Conservation (phyloP, 805 yeast genomes). For the Ogataea allantospora region DNA sequence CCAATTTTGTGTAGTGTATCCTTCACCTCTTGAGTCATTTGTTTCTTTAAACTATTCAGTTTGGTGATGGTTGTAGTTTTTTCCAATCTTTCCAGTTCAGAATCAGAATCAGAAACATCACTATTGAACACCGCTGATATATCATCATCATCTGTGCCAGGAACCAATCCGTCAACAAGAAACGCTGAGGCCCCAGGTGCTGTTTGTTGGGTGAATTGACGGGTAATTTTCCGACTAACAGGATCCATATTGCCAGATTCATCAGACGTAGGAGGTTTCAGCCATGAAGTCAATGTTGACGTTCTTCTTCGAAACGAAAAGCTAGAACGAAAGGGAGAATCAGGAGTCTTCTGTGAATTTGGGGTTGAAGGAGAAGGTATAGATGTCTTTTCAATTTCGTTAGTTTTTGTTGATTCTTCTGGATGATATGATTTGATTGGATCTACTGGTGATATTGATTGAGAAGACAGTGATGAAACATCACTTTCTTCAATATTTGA, state of each 20-base stretch:
- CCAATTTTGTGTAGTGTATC: constrained; percentile 25
- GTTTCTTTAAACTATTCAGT: constrained; percentile 15
- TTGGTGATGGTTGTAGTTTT: constrained; percentile 5
- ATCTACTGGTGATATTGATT: neutral
- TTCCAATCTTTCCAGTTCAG: constrained; percentile 2
- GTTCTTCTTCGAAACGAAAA: constrained; percentile 3
- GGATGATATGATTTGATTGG: constrained; percentile 7
- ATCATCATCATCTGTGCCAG: constrained; percentile 18
- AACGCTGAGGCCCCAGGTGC: constrained; percentile 15
- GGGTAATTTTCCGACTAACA: constrained; percentile 5
- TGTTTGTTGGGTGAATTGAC: constrained; percentile 17
- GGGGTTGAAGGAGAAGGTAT: constrained; percentile 3
- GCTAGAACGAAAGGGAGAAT: neutral
- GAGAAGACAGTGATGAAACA: constrained; percentile 7
- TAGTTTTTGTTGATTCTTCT: neutral
- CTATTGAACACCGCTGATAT: constrained; percentile 19
- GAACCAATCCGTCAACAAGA: constrained; percentile 13
- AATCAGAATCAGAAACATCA: constrained; percentile 9
- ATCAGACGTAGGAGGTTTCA: constrained; percentile 5
- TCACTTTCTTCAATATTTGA: constrained; percentile 6
- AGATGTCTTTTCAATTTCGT: neutral
- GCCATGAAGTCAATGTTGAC: constrained; percentile 10
- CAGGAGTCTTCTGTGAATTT: neutral
- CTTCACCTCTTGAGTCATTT: constrained; percentile 20
- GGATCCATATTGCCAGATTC: constrained; percentile 7